Base-by-base conservation (phyloP, 768 basidiomycete species). In the Hebeloma cylindrosporum region DNA sequence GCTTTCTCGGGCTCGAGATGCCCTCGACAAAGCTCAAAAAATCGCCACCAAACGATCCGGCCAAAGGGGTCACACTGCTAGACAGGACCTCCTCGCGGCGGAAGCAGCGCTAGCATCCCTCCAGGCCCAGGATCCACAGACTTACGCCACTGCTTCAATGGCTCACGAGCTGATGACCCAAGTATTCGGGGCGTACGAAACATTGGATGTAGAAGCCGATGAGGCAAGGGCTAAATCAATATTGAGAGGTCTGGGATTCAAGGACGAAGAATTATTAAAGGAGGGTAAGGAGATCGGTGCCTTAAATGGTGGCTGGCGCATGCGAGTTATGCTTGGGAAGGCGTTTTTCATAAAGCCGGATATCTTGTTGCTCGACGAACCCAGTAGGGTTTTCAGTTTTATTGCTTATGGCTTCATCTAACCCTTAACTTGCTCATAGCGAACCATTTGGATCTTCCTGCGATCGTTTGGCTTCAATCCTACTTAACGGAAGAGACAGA, bases 261-360 rank as follows among this genome's bases (percentile, higher is more conserved):
- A 62, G 0, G 59, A 68, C 26, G 59, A 64, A 7, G 63, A 70
- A 20, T 32, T 62, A 28, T 31, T 30, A 20, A 57, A 56, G 25
- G 62, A 58, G 13, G 60, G 60, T 8, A 67, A 69, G 43, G 70
- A 71, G 4, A 73, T 75, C 42, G 59, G 61, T 1, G 64, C 69
- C 0, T 64, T 86, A 17, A 82, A 79, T 18, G 83, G 83, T 13
- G 85, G 84, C 0, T 87, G 84, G 84, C 63, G 75, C 29, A 78
- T 79, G 32, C 69, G 83, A 14, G 77, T 77, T 45, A 72, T 74
- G 23, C 69, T 87, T 2, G 84, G 82, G 3, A 72, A 72, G 22
- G 77, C 79, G 0, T 64, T 87, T 10, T 72, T 84, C 43, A 70
- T 79, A 27, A 69, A 74, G 22, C 71, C 71, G 5, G 79, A 86